These are phyloP conservation scores for Leucoagaricus sp. DNA, from an alignment of 1,284 basidiomycete species.

Conservation along the genomic window DNA sequence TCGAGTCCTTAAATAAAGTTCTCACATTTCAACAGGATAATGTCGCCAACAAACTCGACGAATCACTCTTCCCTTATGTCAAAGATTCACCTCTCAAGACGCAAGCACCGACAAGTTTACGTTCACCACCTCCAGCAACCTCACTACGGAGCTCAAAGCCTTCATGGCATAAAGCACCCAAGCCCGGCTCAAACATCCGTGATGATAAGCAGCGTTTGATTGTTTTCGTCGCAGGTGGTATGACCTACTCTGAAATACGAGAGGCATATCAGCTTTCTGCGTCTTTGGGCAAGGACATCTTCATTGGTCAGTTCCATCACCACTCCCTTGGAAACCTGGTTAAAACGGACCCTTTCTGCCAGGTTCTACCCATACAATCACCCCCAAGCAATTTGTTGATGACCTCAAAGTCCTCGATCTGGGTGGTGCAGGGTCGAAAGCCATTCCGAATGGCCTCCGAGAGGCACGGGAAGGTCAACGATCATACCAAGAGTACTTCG, in stretches of 20 bases:
- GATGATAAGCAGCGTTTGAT: slow-evolving; percentile 83
- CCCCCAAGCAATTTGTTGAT: slow-evolving; percentile 84
- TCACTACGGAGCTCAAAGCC: slow-evolving; percentile 86
- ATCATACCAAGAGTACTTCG: slow-evolving; percentile 71
- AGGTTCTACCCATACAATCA: slow-evolving; percentile 91
- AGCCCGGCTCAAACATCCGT: slow-evolving; percentile 45
- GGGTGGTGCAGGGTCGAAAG: slow-evolving; percentile 73
- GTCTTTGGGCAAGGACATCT: slow-evolving; percentile 83
- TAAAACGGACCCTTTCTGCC: no score
- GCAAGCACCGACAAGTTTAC: slow-evolving; percentile 59
- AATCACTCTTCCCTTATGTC: slow-evolving; percentile 85
- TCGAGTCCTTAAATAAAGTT: neutral
- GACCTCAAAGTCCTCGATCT: slow-evolving; percentile 85
- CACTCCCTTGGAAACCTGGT: no score
- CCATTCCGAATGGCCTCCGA: slow-evolving; percentile 73
- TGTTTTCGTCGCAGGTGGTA: slow-evolving; percentile 92
- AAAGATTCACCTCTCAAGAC: slow-evolving; percentile 51
- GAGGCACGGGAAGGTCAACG: slow-evolving; percentile 49
- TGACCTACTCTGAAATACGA: slow-evolving; percentile 95
- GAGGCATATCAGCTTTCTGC: slow-evolving; percentile 83
- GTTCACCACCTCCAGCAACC: slow-evolving; percentile 48
- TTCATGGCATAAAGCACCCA: slow-evolving; percentile 79
- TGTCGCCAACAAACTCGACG: slow-evolving; percentile 77
- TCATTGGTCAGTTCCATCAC: slow-evolving; percentile 84
- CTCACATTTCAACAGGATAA: slow-evolving; percentile 64